A percentile compares a stretch with the other conserved stretches of the same genome.
These are phyloP conservation scores for Fusarium liriodendri DNA, from an alignment of 2,329 filamentous ascomycete species.

Conservation along the genomic window DNA sequence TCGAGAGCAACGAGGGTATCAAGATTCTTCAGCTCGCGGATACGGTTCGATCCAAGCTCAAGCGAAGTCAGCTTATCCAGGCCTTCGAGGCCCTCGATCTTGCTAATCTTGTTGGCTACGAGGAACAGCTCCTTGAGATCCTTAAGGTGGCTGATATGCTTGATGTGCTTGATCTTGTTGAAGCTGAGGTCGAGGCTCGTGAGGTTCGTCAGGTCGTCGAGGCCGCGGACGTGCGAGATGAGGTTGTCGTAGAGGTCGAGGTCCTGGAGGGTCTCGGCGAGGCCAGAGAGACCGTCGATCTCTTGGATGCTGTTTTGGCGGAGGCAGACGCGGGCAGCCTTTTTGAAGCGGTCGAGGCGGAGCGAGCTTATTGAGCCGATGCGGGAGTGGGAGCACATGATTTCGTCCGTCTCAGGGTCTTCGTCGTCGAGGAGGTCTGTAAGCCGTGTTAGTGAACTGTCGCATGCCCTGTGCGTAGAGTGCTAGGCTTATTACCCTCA, in stretches of 20 bases:
- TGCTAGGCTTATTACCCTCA: conserved; percentile 68
- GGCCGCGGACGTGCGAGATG: conserved; percentile 84
- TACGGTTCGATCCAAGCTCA: conserved; percentile 92
- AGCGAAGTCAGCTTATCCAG: conserved; percentile 82
- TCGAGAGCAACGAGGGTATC: conserved; percentile 82
- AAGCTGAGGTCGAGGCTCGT: conserved; percentile 91
- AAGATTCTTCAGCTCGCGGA: conserved; percentile 88
- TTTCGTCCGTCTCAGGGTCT: conserved; percentile 75
- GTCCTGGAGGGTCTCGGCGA: conserved; percentile 78
- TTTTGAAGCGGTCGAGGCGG: conserved; percentile 83
- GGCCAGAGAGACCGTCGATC: conserved; percentile 77
- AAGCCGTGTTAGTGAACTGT: conserved; percentile 29
- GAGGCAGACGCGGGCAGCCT: conserved; percentile 83
- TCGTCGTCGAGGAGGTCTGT: conserved; percentile 71
- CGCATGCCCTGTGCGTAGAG: neutral
- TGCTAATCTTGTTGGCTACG: conserved; percentile 92
- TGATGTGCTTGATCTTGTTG: conserved; percentile 99
- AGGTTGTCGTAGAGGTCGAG: conserved; percentile 98
- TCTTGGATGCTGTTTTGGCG: conserved; percentile 90
- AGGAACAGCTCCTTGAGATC: conserved; percentile 88
- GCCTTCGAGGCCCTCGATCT: conserved; percentile 85
- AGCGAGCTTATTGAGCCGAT: conserved; percentile 82
- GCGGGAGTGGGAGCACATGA: conserved; percentile 90
- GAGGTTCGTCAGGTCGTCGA: conserved; percentile 82
- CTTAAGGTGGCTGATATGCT: conserved; percentile 81